Conservation (phyloP, 163 green algal genomes). For the Scenedesmus sp. region DNA sequence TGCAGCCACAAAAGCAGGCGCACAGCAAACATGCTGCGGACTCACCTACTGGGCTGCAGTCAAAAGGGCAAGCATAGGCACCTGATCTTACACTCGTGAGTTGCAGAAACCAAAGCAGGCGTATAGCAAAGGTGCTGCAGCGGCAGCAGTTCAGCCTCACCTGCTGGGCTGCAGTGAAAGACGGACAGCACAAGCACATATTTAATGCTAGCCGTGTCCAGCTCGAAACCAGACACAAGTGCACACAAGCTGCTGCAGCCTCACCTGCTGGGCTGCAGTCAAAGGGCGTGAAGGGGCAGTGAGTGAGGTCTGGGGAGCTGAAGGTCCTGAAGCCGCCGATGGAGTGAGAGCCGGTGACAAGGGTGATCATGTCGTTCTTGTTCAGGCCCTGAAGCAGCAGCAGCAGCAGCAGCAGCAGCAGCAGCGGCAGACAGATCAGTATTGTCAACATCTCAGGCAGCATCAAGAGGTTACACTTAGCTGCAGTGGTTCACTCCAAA, state of each 20-base stretch:
- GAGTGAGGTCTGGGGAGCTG: neutral
- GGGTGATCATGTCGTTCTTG: conserved; percentile 34
- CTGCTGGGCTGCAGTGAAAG: neutral
- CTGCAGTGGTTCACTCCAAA: too few species aligned
- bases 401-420: conserved; percentile 6
- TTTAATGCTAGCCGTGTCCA: too few species aligned
- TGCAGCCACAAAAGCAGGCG: neutral
- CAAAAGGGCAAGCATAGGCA: neutral
- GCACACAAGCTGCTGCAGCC: neutral
- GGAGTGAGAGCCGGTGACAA: conserved; percentile 20
- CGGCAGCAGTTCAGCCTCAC: neutral
- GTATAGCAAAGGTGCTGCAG: too few species aligned
- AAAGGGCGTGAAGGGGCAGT: conserved; percentile 39
- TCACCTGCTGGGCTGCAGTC: conserved; percentile 11
- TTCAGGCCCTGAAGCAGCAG: conserved; percentile 18
- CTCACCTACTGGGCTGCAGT: neutral
- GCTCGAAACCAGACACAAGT: neutral
- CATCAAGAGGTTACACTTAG: neutral
- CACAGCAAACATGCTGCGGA: neutral
- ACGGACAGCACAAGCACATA: neutral
- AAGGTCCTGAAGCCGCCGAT: conserved; percentile 20
- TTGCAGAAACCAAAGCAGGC: too few species aligned
- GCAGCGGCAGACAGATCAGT: neutral
- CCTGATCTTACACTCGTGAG: too few species aligned
- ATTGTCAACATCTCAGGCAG: neutral